Percentiles rank a stretch among this genome's conserved stretches.
These are phyloP conservation scores for Luzula sylvatica DNA, from an alignment of 176 grass and related monocot species.

Conservation along the genomic window DNA sequence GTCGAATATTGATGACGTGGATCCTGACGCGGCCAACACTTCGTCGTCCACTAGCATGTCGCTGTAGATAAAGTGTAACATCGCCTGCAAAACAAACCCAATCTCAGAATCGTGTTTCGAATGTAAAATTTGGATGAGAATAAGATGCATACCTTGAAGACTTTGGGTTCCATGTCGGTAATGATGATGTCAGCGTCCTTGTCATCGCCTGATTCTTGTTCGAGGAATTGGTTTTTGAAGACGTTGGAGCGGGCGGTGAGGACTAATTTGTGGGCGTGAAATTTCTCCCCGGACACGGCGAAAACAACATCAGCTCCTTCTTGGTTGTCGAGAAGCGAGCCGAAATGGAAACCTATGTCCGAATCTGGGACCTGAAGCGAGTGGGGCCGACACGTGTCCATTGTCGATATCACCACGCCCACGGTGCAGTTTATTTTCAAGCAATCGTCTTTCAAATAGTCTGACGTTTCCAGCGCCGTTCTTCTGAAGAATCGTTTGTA, in stretches of 20 bases:
- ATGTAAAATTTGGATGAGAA: too few species aligned
- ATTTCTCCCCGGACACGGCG: slow-evolving; percentile 64
- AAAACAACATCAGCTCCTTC: slow-evolving; percentile 78
- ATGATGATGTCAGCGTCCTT: slow-evolving; percentile 51
- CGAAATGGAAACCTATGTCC: slow-evolving; percentile 84
- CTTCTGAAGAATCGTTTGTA: slow-evolving; percentile 80
- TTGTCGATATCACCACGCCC: slow-evolving; percentile 62
- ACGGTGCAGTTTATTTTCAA: slow-evolving; percentile 96
- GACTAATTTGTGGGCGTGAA: slow-evolving; percentile 81
- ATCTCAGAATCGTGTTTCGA: too few species aligned
- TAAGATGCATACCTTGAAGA: slow-evolving; percentile 51
- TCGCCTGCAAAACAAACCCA: slow-evolving; percentile 29
- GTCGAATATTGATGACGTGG: slow-evolving; percentile 59
- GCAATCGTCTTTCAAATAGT: slow-evolving; percentile 86
- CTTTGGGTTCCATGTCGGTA: slow-evolving; percentile 67
- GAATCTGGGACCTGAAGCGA: slow-evolving; percentile 65
- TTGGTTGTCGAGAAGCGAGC: slow-evolving; percentile 54
- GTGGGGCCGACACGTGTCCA: slow-evolving; percentile 53
- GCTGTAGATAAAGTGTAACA: slow-evolving; percentile 86
- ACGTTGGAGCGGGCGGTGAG: slow-evolving; percentile 60
- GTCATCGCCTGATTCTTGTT: slow-evolving; percentile 29
- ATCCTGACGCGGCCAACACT: slow-evolving; percentile 60
- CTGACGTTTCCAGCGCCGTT: slow-evolving; percentile 61
- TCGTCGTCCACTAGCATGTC: slow-evolving; percentile 66
- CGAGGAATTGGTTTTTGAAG: slow-evolving; percentile 56